Conservation (phyloP, 164 flowering plant species). For the Magnolia changhungtana region DNA sequence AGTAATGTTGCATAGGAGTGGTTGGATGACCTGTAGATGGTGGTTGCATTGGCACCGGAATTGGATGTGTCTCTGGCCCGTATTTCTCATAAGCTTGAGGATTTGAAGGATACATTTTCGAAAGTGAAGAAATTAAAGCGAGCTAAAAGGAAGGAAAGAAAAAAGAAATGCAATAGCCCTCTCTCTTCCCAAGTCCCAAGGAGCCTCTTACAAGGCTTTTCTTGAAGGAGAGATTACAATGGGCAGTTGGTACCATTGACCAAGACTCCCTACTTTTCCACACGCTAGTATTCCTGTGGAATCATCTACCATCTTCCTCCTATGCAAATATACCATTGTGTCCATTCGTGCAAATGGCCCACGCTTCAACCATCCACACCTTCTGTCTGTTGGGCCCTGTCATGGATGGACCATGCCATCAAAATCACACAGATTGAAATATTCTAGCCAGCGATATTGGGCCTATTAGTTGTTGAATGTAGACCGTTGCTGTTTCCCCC, state of each 20-base stretch:
- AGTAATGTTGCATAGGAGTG: background rate
- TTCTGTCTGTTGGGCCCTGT: too few relatives aligned
- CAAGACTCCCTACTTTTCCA: background rate
- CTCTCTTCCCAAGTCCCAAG: too few relatives aligned
- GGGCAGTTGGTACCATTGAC: background rate
- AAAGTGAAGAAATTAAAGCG: background rate
- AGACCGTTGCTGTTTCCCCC: too few relatives aligned
- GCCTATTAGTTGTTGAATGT: too few relatives aligned
- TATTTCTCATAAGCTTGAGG: background rate
- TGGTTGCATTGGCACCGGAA: slow-evolving; percentile 1
- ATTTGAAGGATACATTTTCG: background rate
- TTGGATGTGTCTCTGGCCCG: background rate
- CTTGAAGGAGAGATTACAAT: background rate
- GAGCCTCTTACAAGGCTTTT: background rate
- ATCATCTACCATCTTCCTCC: background rate
- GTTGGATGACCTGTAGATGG: background rate
- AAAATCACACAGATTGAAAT: too few relatives aligned
- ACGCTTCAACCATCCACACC: too few relatives aligned
- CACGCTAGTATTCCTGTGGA: background rate
- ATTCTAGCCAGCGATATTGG: too few relatives aligned
- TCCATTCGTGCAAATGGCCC: background rate
- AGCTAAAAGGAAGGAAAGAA: background rate
- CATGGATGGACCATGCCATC: too few relatives aligned
- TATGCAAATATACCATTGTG: background rate
- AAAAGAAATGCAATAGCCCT: too few relatives aligned